phyloP scores from a whole-genome alignment of 208 protist species.

The Leishmania lainsoni region DNA sequence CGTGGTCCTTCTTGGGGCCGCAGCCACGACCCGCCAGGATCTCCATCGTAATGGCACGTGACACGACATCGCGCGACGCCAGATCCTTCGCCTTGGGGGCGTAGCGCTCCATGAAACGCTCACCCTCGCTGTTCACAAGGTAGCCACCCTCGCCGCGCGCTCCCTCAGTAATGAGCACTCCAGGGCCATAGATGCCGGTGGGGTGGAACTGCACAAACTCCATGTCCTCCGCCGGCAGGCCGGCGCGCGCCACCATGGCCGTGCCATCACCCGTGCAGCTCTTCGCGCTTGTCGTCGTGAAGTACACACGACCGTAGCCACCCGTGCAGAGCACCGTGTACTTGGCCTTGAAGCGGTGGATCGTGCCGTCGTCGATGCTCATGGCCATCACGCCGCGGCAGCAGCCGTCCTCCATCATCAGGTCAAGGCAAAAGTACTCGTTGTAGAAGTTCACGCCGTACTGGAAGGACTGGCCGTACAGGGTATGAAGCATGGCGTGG shows the following conservation, averaged over 20 bases:
- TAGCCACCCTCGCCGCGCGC: slow-evolving; percentile 97
- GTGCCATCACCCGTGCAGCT: slow-evolving; percentile 99
- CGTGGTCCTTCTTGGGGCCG: slow-evolving; percentile 97
- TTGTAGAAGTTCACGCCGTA: slow-evolving; percentile 98
- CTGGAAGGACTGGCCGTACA: slow-evolving; percentile 97
- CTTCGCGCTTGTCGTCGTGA: slow-evolving; percentile 98
- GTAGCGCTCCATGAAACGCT: slow-evolving; percentile 99
- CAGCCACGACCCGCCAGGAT: slow-evolving; percentile 94
- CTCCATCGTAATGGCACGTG: slow-evolving; percentile 98
- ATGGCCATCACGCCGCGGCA: slow-evolving; percentile 97
- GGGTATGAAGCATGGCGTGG: slow-evolving; percentile 99
- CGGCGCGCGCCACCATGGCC: slow-evolving; percentile 98
- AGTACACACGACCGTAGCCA: slow-evolving; percentile 97
- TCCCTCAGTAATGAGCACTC: slow-evolving; percentile 99
- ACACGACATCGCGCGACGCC: slow-evolving; percentile 99
- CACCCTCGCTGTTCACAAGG: slow-evolving; percentile 98
- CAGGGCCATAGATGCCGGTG: slow-evolving; percentile 99
- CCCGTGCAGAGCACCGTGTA: slow-evolving; percentile 98
- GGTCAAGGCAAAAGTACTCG: slow-evolving; percentile 99
- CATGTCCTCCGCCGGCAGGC: slow-evolving; percentile 97
- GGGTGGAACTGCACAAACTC: slow-evolving; percentile 99
- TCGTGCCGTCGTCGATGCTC: slow-evolving; percentile 97
- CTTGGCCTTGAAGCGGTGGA: slow-evolving; percentile 98
- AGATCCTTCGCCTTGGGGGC: slow-evolving; percentile 99
- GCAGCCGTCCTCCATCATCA: slow-evolving; percentile 98